phyloP scores from a whole-genome alignment of 306 rosid species.

The Morella rubra region DNA sequence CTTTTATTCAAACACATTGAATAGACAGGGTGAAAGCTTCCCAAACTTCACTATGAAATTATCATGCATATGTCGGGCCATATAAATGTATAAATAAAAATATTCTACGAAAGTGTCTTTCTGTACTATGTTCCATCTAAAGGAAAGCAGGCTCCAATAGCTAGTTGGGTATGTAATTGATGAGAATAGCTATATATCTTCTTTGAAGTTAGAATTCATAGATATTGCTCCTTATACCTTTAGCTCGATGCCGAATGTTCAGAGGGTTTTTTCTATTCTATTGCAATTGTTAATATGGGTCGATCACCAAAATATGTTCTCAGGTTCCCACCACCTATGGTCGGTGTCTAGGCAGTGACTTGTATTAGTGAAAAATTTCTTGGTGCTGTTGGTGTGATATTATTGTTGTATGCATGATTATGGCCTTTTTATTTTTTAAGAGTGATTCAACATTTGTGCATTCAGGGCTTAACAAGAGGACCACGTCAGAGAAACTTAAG shows the following conservation, averaged over 20 bases:
- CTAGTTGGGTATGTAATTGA: neutral
- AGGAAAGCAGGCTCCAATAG: neutral
- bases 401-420: neutral
- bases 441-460: neutral
- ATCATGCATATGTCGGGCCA: neutral
- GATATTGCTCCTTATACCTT: neutral
- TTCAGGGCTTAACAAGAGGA: conserved; percentile 29
- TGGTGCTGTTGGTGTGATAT: neutral
- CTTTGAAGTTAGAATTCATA: no score
- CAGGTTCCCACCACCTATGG: neutral
- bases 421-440: neutral
- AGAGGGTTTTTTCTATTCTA: neutral
- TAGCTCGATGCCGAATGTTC: neutral
- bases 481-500: conserved; percentile 22
- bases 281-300: neutral
- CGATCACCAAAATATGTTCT: neutral
- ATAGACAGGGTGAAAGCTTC: no score
- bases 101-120: neutral
- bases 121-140: no score
- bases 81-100: neutral
- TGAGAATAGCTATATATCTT: no score
- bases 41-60: no score
- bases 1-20: no score
- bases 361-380: neutral
- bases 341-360: neutral